Evolutionary conservation across 495 filamentous ascomycete genomes (phyloP), one percentile per base, ranked within the genome.

Genomic region (Talaromyces stipitatus): DNA sequence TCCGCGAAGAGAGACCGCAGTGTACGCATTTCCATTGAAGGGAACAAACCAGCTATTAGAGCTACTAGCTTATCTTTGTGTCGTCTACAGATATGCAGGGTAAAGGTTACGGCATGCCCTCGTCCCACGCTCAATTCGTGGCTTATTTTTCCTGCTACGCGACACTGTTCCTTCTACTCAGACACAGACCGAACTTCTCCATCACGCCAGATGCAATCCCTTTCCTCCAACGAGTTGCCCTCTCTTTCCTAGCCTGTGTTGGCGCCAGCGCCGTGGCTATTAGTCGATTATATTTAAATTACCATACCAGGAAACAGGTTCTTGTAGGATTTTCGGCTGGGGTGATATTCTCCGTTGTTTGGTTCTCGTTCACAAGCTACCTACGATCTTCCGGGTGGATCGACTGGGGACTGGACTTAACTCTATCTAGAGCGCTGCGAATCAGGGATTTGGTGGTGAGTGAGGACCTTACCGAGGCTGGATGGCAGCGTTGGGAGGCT

Each of bases 71-170:
- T 46, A 36, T 55, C 16, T 54, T 18, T 48, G 38, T 16, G 20
- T 50, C 32, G 24, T 47, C n/a, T 26, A 66, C 73, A 88, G 87
- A 88, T 72, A 88, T 89, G 79, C 80, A 85, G 57, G 88, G 88
- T 33, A 96, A 96, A 69, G 94, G 94, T 58, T 99, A 97, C 65
- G 94, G 94, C 60, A 99, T 99, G 94, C 94, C 94, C n/a, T 91
- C 87, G 46, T 96, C 91, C 24, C 94, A 99, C 73, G 89, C 94
- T 9, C 94, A 99, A 71, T 99, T 96, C 67, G 86, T 89, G 48
- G 77, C 85, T 9, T 99, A 89, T 75, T 97, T 96, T 76, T 85
- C 90, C 41, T 73, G 94, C 55, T 90, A 87, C 63, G 69, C 96
- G 23, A 73, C 82, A 14, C 76, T 99, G 27, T 97, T 97, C 72